phyloP scores from a whole-genome alignment of 2,329 filamentous ascomycete genomes.

The Huntiella decipiens region DNA sequence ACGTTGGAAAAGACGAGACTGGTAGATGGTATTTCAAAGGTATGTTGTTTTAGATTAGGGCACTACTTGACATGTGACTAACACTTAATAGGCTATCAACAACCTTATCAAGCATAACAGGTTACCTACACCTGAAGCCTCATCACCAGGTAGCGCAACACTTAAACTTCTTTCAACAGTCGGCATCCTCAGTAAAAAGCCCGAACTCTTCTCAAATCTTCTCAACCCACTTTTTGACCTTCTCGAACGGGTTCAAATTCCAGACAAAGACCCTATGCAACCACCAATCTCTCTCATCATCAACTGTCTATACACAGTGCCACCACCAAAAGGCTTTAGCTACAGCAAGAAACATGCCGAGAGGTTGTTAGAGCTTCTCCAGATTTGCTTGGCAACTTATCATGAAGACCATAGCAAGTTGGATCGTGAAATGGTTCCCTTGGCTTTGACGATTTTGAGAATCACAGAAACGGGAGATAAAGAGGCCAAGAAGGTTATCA shows the following conservation, averaged over 20 bases:
- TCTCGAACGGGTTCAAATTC: constrained; percentile 11
- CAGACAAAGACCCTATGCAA: constrained; percentile 12
- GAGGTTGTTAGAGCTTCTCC: constrained; percentile 4
- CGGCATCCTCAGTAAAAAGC: constrained; percentile 12
- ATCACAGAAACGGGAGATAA: constrained; percentile 10
- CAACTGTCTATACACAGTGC: constrained; percentile 13
- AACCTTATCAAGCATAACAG: constrained; percentile 11
- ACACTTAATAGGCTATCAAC: constrained; percentile 10
- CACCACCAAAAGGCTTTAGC: constrained; percentile 11
- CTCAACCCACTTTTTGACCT: constrained; percentile 12
- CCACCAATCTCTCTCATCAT: constrained; percentile 13
- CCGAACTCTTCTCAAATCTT: constrained; percentile 12
- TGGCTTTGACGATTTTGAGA: constrained; percentile 11
- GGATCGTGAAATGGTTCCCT: constrained; percentile 7
- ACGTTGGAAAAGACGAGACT: constrained; percentile 13
- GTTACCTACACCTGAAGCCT: constrained; percentile 12
- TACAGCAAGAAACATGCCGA: constrained; percentile 9
- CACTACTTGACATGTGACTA: not conserved
- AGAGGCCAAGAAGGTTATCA: constrained; percentile 36
- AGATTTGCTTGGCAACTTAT: constrained; percentile 5
- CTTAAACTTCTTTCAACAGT: constrained; percentile 14
- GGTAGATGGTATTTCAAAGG: constrained; percentile 12
- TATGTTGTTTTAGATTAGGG: not conserved
- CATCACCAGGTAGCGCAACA: constrained; percentile 13
- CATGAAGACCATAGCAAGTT: constrained; percentile 8